These are phyloP conservation scores for Aspergillus caelatus DNA, from an alignment of 2,329 filamentous ascomycete genomes.

Conservation along the genomic window DNA sequence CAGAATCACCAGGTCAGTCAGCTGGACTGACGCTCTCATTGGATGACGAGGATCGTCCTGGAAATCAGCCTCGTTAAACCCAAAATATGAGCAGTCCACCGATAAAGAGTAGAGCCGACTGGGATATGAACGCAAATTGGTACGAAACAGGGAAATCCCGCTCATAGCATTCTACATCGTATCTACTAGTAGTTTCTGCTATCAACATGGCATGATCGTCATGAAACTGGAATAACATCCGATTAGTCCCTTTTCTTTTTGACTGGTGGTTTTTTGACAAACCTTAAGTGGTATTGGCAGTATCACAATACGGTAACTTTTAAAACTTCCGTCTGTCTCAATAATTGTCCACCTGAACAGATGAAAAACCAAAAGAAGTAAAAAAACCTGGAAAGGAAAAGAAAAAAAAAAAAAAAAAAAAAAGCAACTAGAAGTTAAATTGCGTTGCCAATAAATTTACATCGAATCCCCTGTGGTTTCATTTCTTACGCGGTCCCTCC, in stretches of 20 bases:
- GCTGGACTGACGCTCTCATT: background rate
- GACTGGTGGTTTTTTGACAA: background rate
- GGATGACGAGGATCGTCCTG: background rate
- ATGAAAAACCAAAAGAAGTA: background rate
- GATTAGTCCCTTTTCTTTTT: background rate
- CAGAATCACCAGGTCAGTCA: background rate
- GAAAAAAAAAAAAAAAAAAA: constrained; percentile 1
- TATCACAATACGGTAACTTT: background rate
- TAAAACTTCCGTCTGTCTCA: background rate
- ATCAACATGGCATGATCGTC: background rate
- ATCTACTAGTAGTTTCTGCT: background rate
- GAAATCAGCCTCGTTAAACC: background rate
- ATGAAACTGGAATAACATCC: background rate
- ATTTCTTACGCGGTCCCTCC: background rate
- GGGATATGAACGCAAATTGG: background rate
- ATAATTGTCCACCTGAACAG: constrained; percentile 4
- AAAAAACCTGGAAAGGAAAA: background rate
- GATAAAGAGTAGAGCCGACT: background rate
- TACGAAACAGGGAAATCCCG: background rate
- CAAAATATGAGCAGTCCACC: background rate
- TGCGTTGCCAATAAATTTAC: background rate
- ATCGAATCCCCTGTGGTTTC: background rate
- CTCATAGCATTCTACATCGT: background rate
- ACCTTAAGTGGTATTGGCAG: background rate
- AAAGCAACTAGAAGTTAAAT: background rate